A percentile compares a stretch with the other conserved stretches of the same genome.
phyloP scores from a whole-genome alignment of 1,139 yeast genomes.

The Blastobotrys apis region DNA sequence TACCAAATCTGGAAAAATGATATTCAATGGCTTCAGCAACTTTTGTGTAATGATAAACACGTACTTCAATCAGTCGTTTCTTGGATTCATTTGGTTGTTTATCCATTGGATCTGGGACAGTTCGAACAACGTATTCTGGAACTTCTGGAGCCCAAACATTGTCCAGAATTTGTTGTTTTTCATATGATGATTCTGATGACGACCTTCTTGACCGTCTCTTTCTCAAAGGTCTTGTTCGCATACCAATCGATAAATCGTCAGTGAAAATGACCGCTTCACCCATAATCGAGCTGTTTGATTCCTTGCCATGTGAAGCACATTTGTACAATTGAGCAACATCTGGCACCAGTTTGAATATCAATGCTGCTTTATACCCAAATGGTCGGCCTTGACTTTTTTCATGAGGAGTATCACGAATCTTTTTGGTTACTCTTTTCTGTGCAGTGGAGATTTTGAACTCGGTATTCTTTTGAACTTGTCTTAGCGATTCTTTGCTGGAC shows the following conservation, averaged over 20 bases:
- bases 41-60: constrained; percentile 8
- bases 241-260: constrained; percentile 1
- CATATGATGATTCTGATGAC: background rate
- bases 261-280: background rate
- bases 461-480: too few species aligned
- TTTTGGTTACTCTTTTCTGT: constrained; percentile 10
- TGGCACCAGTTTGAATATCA: background rate
- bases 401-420: constrained; percentile 1
- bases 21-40: constrained; percentile 9
- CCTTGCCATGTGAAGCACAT: constrained; percentile 6
- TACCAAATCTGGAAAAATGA: constrained; percentile 6
- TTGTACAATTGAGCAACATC: constrained; percentile 1
- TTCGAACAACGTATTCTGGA: background rate
- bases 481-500: background rate
- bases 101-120: background rate
- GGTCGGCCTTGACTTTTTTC: constrained; percentile 12
- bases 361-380: background rate
- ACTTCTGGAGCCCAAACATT: too few species aligned
- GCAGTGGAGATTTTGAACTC: constrained; percentile 8
- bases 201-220: background rate
- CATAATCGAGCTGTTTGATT: background rate
- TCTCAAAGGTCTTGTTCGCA: background rate
- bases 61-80: background rate
- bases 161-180: background rate
- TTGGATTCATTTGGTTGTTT: background rate